Percentiles rank a stretch among this genome's conserved stretches.
Conservation (phyloP, 2,329 filamentous ascomycete species). For the Diplodia seriata region DNA sequence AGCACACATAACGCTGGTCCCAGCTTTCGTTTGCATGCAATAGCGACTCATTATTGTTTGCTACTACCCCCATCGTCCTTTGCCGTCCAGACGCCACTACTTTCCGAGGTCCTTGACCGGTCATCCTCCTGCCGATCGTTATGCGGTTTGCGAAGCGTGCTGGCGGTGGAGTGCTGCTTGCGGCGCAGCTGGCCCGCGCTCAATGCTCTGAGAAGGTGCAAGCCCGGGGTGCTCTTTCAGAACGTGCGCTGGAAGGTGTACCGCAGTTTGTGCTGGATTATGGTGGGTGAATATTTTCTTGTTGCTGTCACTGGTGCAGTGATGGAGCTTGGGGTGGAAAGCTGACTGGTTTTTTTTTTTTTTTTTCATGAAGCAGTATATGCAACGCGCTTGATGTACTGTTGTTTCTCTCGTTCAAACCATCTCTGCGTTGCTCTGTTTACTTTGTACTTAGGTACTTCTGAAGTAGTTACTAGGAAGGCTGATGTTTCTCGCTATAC, state of each 20-base stretch:
- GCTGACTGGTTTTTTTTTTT: no score
- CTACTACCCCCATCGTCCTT: background rate
- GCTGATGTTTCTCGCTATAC: background rate
- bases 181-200: constrained; percentile 1
- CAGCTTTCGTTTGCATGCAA: background rate
- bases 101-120: no score
- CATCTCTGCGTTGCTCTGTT: background rate
- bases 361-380: background rate
- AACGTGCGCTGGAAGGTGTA: constrained; percentile 35
- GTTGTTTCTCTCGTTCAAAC: background rate
- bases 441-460: background rate
- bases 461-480: background rate
- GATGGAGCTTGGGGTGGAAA: background rate
- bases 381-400: background rate
- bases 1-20: background rate
- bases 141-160: constrained; percentile 15
- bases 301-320: background rate
- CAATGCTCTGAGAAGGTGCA: background rate
- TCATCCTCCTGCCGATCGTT: constrained; percentile 1
- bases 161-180: constrained; percentile 7
- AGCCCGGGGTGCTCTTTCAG: background rate
- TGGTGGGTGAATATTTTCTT: constrained; percentile 39
- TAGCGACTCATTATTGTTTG: background rate
- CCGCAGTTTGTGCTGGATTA: constrained; percentile 50
- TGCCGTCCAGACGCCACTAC: background rate